A percentile compares a stretch with the other conserved stretches of the same genome.
These are phyloP conservation scores for Tolypocladium ovalisporum DNA, from an alignment of 2,329 filamentous ascomycete species.

Conservation along the genomic window DNA sequence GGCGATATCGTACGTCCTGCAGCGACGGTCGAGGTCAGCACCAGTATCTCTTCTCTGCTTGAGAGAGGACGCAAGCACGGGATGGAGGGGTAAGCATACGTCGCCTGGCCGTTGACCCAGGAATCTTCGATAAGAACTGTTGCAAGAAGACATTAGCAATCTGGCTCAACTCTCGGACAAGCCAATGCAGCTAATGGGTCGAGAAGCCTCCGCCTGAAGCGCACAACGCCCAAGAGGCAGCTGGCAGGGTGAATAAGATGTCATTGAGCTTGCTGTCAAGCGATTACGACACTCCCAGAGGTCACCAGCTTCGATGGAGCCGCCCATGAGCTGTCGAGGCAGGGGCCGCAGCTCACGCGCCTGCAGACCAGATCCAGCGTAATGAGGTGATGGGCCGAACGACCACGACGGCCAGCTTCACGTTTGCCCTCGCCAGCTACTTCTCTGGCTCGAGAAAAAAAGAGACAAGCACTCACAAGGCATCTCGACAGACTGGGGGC, in stretches of 20 bases:
- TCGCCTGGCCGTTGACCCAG: constrained; percentile 27
- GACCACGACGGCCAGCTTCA: background rate
- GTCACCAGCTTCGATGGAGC: background rate
- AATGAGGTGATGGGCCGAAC: background rate
- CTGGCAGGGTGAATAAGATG: background rate
- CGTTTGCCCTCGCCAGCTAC: background rate
- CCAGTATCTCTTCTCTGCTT: background rate
- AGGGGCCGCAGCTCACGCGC: background rate
- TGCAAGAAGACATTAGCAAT: constrained; percentile 3
- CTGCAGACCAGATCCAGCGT: background rate
- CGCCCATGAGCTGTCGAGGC: background rate
- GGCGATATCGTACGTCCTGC: constrained; percentile 50
- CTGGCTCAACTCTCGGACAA: background rate
- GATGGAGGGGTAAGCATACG: constrained; percentile 15
- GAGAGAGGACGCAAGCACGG: background rate
- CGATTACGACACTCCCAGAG: background rate
- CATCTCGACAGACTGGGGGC: constrained; percentile 20
- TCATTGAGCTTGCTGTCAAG: background rate
- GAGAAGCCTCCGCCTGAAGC: background rate
- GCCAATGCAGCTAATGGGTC: background rate
- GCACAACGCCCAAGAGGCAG: background rate
- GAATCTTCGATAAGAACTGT: constrained; percentile 26
- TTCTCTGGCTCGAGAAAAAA: background rate
- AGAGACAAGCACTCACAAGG: constrained; percentile 21
- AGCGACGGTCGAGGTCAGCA: constrained; percentile 10